Base-by-base conservation (phyloP, 495 filamentous ascomycete species). In the Cercophora newfieldiana region DNA sequence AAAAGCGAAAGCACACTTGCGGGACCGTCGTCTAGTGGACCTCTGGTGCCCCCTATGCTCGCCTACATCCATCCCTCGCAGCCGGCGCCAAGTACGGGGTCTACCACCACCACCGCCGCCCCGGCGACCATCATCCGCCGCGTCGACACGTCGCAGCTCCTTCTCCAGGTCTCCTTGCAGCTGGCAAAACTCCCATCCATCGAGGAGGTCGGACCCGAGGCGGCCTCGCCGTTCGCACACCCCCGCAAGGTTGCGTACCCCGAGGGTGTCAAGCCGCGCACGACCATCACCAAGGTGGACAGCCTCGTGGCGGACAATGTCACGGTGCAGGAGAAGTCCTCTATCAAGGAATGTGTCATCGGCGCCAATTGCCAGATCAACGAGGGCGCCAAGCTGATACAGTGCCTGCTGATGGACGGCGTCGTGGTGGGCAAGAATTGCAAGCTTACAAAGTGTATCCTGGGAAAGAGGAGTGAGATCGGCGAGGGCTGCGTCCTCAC, bases 351-450 rank as follows among this genome's bases (percentile, higher is more conserved):
- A 74, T 88, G 82, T 61, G 91, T 97, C 30, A 86, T 99, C 33
- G 95, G 95, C 30, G 84, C 92, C 8, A 92, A 92, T 71, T 93
- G 90, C 77, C 86, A 90, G 61, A 96, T 98, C 66, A 87, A 86
- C 61, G 85, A 85, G 66, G 92, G 91, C 31, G 93, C 88, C n/a
- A 87, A 90, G 65, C 73, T 99, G 58, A 86, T 84, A 47, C 85
- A 91, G 59, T 97, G 94, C 75, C 74, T 98, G 29, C 76, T 99
- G 30, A 96, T 99, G 91, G 93, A 97, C 62, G 91, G 92, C 8
- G 93, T 89, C 3, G 87, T 90, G 3, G 86, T 99, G 4, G 93
- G 88, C 7, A 88, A 89, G 69, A 86, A 89, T 22, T 90, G 86
- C 67, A 87, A 88, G 71, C 76, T 98, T 54, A 93, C 88, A 7